Percentiles rank a stretch among this genome's conserved stretches.
Evolutionary conservation across 176 grass and related monocot genomes (phyloP).

Genomic region (Zoysia pacifica): DNA sequence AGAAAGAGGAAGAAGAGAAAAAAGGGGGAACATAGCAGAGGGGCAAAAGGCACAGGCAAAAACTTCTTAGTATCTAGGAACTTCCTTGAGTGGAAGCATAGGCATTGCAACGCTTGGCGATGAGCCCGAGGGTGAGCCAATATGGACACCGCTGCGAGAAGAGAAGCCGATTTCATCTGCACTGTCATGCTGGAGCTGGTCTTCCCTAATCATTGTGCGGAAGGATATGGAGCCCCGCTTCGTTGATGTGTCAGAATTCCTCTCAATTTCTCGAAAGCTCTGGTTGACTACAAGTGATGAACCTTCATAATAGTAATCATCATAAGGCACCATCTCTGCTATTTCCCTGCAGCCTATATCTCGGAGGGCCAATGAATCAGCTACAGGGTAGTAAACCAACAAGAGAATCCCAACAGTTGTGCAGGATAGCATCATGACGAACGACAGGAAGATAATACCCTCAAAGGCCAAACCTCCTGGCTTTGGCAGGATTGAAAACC

Average conservation of each 20-base stretch:
- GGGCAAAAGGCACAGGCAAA: slow-evolving; percentile 49
- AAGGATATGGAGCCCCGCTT: slow-evolving; percentile 77
- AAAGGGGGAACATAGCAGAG: slow-evolving; percentile 42
- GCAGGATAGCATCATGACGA: slow-evolving; percentile 67
- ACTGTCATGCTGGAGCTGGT: slow-evolving; percentile 53
- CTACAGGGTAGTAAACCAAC: slow-evolving; percentile 83
- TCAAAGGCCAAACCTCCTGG: slow-evolving; percentile 59
- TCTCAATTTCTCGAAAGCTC: slow-evolving; percentile 60
- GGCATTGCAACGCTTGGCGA: slow-evolving; percentile 57
- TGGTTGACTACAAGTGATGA: slow-evolving; percentile 72
- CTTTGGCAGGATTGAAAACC: slow-evolving; percentile 72
- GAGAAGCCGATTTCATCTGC: slow-evolving; percentile 48
- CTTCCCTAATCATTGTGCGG: slow-evolving; percentile 74
- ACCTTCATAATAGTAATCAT: slow-evolving; percentile 87
- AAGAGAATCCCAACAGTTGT: slow-evolving; percentile 67
- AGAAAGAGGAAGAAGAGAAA: slow-evolving; percentile 48
- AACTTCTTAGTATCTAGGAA: slow-evolving; percentile 71
- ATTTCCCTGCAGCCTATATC: slow-evolving; percentile 53
- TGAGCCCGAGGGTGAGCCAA: slow-evolving; percentile 64
- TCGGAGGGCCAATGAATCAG: slow-evolving; percentile 69
- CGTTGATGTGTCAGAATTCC: slow-evolving; percentile 72
- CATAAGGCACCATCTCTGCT: slow-evolving; percentile 72
- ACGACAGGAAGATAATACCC: slow-evolving; percentile 73
- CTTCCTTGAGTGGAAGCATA: slow-evolving; percentile 86
- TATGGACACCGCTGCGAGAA: slow-evolving; percentile 45